Conservation (phyloP, 345 rosid genomes). For the Erucastrum elatum region DNA sequence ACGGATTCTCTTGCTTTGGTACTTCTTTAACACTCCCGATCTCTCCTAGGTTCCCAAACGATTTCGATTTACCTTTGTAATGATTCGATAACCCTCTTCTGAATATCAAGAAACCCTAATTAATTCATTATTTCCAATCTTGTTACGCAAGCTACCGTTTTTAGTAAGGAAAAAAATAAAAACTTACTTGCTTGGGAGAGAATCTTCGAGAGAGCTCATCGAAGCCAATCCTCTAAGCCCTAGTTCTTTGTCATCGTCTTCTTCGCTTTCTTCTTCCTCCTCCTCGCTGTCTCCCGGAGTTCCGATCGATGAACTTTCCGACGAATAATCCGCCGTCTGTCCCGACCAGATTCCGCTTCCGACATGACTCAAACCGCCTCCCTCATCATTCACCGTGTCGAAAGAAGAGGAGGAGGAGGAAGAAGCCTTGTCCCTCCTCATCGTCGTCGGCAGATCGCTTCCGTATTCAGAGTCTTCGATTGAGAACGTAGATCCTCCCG, state of each 20-base stretch:
- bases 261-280: conserved; percentile 29
- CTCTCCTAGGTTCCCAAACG: neutral
- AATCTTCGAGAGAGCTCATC: neutral
- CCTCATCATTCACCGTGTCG: conserved; percentile 15
- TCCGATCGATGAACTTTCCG: conserved; percentile 70
- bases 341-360: conserved; percentile 40
- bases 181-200: neutral
- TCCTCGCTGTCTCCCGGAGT: conserved; percentile 54
- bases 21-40: neutral
- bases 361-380: conserved; percentile 7
- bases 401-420: conserved; percentile 18
- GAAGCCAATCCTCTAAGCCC: neutral
- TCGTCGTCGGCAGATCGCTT: conserved; percentile 33
- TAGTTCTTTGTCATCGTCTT: neutral
- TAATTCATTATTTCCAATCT: neutral
- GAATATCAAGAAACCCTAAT: neutral
- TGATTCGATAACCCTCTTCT: neutral
- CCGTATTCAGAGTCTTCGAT: conserved; percentile 46
- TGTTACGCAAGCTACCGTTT: neutral
- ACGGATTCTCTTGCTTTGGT: neutral
- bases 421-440: conserved; percentile 23
- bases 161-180: neutral
- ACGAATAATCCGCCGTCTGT: conserved; percentile 38
- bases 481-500: conserved; percentile 51
- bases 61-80: neutral